Evolutionary conservation across 164 flowering plant genomes (phyloP), one percentile per base, ranked within the genome.

Genomic region (Litsea cubeba): DNA sequence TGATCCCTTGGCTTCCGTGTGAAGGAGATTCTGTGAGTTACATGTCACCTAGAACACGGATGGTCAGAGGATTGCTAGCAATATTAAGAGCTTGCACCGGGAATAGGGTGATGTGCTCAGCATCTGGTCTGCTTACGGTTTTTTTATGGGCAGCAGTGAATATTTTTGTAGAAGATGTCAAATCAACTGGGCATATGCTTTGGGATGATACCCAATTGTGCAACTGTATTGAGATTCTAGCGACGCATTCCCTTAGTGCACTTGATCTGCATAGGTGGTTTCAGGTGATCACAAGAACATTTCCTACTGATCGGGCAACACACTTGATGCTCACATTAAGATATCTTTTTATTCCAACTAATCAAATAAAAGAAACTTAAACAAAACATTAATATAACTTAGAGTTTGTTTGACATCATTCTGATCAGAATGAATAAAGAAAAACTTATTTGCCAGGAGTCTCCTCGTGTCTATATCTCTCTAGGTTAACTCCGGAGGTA

Each of bases 41-140:
- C 63, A 91, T 94, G 97, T 92, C 99, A 63, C 90, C 98, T 0
- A 89, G 99, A 84, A 92, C 97, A 49, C 81, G 93, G 50, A 96
- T 96, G 99, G 97, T 89, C 69, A 87, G 88, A 79, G 98, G 99
- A 70, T 82, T 96, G 84, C 91, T 92, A 70, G 91, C 89, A 35
- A 96, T 96, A 77, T 78, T 96, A 80, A 87, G 85, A 69, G 91
- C 98, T 75, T 96, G 99, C 84, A 88, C 97, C 3, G 87, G 99
- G 81, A 96, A 96, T 81, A 87, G 99, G 79, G 85, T 93, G 62
- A 96, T 96, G 99, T 94, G 99, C 81, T 88, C 93, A 46, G 78
- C 79, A 62, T 97, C 97, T 78, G 92, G 95, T 74, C 83, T 96
- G 67, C 79, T 96, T 35, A 87, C 89, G 58, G 95, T 89, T 79